These are phyloP conservation scores for Coemansia sp. DNA, from an alignment of 192 early-diverging fungal species.

Conservation along the genomic window DNA sequence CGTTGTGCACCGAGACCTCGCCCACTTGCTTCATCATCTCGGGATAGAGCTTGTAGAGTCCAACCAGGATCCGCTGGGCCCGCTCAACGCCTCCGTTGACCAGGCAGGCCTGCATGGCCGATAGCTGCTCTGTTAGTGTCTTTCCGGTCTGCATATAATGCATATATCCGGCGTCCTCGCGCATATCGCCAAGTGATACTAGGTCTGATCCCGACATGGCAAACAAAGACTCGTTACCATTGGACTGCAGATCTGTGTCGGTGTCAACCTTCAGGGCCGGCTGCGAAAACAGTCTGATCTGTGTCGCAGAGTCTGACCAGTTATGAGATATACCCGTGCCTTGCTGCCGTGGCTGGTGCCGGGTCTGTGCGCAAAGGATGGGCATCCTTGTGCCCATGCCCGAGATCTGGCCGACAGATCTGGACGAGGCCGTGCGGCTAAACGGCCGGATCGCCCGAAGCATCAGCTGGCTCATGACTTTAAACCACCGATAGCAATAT, in stretches of 20 bases:
- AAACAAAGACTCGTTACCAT: constrained; percentile 22
- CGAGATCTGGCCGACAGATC: background rate
- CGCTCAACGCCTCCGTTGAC: constrained; percentile 66
- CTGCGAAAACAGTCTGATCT: constrained; percentile 9
- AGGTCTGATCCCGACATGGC: constrained; percentile 7
- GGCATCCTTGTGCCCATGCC: too few species aligned
- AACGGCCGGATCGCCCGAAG: constrained; percentile 14
- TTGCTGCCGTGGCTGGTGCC: too few species aligned
- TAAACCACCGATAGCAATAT: too few species aligned
- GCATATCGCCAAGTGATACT: constrained; percentile 10
- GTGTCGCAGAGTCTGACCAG: too few species aligned
- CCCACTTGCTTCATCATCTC: constrained; percentile 66
- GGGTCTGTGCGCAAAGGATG: too few species aligned
- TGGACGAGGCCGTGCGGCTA: background rate
- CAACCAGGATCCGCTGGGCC: constrained; percentile 68
- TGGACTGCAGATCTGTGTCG: background rate
- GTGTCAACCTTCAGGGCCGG: constrained; percentile 12
- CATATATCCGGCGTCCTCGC: constrained; percentile 12
- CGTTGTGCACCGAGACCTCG: constrained; percentile 74
- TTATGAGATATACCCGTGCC: too few species aligned
- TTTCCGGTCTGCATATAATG: constrained; percentile 43
- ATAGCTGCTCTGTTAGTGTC: constrained; percentile 67
- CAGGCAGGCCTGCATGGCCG: constrained; percentile 73
- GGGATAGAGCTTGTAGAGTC: constrained; percentile 60
- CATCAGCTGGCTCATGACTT: constrained; percentile 37